Percentiles rank a stretch among this genome's conserved stretches.
These are phyloP conservation scores for Solanum microdontum DNA, from an alignment of 257 asterid genomes.

Conservation along the genomic window DNA sequence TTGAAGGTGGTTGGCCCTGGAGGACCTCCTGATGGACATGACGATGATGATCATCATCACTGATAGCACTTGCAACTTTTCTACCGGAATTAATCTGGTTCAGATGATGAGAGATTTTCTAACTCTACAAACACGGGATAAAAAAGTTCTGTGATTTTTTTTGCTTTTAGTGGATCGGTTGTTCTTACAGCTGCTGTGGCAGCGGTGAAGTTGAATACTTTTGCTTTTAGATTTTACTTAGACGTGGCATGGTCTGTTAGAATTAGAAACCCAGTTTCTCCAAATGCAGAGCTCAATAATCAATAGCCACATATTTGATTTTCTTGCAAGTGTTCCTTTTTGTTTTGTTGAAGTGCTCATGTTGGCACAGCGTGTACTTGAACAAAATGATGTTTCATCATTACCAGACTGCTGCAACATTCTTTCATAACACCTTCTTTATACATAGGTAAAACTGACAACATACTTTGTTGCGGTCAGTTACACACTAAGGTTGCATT, in stretches of 20 bases:
- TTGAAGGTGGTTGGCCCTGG: slow-evolving; percentile 85
- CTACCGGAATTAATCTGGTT: slow-evolving; percentile 43
- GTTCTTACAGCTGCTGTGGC: slow-evolving; percentile 31
- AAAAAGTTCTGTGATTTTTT: slow-evolving; percentile 20
- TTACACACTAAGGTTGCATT: background rate
- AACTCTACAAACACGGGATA: slow-evolving; percentile 39
- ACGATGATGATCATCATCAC: slow-evolving; percentile 44
- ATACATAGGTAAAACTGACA: background rate
- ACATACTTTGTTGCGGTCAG: background rate
- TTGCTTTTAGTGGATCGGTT: slow-evolving; percentile 20
- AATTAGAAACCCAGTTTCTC: slow-evolving; percentile 16
- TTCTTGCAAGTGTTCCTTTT: background rate
- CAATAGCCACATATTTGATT: background rate
- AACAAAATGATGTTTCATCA: background rate
- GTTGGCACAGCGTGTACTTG: background rate
- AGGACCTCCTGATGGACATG: slow-evolving; percentile 77
- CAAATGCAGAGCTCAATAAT: background rate
- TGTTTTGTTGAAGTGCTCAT: background rate
- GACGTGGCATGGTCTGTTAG: slow-evolving; percentile 13
- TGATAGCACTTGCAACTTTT: slow-evolving; percentile 20
- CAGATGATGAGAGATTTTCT: slow-evolving; percentile 24
- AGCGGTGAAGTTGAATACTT: slow-evolving; percentile 11
- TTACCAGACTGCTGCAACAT: background rate
- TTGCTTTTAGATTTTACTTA: background rate
- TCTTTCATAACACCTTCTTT: background rate